Conservation (phyloP, 2,329 filamentous ascomycete genomes). For the Amauroascus verrucosus region DNA sequence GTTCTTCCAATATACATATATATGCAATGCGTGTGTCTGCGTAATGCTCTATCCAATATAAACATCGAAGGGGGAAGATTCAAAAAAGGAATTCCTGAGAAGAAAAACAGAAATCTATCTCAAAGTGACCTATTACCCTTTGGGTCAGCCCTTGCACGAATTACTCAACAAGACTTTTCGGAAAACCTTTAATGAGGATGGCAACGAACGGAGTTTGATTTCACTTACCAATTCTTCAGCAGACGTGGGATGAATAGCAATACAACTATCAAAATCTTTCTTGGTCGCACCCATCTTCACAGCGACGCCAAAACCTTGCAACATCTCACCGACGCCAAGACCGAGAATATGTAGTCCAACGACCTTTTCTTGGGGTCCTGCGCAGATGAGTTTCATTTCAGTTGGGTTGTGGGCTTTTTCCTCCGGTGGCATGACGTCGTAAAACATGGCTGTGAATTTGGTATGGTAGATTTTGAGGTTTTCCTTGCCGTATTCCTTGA, state of each 20-base stretch:
- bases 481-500: conserved; percentile 39
- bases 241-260: conserved; percentile 68
- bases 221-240: conserved; percentile 60
- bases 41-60: conserved; percentile 1
- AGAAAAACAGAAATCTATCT: conserved; percentile 18
- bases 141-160: not conserved
- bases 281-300: conserved; percentile 74
- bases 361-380: conserved; percentile 41
- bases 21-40: not conserved
- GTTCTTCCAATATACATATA: not conserved
- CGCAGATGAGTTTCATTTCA: conserved; percentile 43
- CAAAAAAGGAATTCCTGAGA: not conserved
- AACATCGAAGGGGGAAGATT: conserved; percentile 1
- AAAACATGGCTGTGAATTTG: conserved; percentile 43
- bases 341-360: conserved; percentile 44
- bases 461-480: conserved; percentile 43
- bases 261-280: conserved; percentile 63
- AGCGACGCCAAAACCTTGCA: conserved; percentile 66
- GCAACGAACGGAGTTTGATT: not conserved
- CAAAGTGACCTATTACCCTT: conserved; percentile 21
- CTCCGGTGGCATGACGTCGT: conserved; percentile 37
- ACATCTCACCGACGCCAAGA: conserved; percentile 50
- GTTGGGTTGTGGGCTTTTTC: conserved; percentile 43
- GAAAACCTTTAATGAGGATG: not conserved
- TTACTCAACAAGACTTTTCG: no score